A percentile compares a stretch with the other conserved stretches of the same genome.
Evolutionary conservation across 2,329 filamentous ascomycete species (phyloP).

Genomic region (Calonectria montana): DNA sequence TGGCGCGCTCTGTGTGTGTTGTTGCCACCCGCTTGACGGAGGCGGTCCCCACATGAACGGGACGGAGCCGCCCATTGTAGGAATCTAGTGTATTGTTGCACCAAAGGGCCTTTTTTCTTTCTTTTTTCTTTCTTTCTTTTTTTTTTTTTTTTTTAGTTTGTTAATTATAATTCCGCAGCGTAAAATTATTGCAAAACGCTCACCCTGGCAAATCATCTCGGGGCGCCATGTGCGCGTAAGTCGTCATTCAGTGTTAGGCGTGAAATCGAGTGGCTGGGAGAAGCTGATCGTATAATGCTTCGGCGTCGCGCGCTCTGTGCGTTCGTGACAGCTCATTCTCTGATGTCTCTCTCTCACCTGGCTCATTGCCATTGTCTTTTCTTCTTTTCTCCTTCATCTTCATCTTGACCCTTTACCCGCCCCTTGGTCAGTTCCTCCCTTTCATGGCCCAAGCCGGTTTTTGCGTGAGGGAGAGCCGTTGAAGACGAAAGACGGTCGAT

Average conservation of each 20-base stretch:
- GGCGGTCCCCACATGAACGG: too few species aligned
- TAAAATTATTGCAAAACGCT: background rate
- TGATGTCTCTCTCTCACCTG: background rate
- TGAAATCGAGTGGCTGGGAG: slow-evolving; percentile 29
- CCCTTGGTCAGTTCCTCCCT: background rate
- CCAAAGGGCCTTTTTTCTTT: too few species aligned
- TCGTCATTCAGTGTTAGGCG: background rate
- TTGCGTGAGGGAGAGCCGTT: background rate
- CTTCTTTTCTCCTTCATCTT: background rate
- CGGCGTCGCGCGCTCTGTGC: background rate
- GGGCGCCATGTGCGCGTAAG: background rate
- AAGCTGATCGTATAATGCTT: background rate
- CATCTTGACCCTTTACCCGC: background rate
- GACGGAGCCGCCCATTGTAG: too few species aligned
- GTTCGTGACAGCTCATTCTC: background rate
- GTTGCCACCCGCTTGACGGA: too few species aligned
- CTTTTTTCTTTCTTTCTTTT: too few species aligned
- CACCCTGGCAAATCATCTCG: background rate
- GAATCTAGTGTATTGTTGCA: too few species aligned
- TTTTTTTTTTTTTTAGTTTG: too few species aligned
- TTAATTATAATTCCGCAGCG: too few species aligned
- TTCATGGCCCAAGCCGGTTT: background rate
- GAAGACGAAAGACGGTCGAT: background rate
- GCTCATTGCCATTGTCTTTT: background rate
- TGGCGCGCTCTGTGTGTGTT: too few species aligned